Conservation (phyloP, 2,329 filamentous ascomycete genomes). For the Diplodia sapinea region DNA sequence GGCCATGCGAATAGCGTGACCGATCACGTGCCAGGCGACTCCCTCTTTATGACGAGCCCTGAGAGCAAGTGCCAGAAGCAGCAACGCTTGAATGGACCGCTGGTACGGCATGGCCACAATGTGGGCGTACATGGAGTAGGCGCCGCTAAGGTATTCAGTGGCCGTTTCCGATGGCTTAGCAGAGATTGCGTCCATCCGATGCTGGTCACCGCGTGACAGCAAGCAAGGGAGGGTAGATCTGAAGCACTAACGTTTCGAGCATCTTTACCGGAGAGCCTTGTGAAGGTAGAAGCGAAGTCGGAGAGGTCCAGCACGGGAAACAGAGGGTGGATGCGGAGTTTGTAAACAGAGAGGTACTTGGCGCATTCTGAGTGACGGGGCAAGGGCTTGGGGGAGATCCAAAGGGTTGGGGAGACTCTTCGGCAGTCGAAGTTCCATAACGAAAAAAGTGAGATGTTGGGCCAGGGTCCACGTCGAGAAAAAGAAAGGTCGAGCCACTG, state of each 20-base stretch:
- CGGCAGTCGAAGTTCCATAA: slow-evolving; percentile 12
- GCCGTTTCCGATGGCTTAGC: not conserved
- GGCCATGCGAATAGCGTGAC: no score
- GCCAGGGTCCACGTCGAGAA: slow-evolving; percentile 26
- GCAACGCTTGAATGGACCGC: slow-evolving; percentile 26
- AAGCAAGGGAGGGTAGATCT: slow-evolving; percentile 1
- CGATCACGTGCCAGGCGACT: no score
- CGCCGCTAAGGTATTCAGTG: slow-evolving; percentile 11
- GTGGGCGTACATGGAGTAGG: slow-evolving; percentile 19
- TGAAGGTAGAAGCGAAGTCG: not conserved
- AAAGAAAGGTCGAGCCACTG: slow-evolving; percentile 32
- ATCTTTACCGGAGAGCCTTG: not conserved
- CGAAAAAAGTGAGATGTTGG: slow-evolving; percentile 18
- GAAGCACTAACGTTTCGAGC: not conserved
- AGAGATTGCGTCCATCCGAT: slow-evolving; percentile 20
- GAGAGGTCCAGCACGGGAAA: not conserved
- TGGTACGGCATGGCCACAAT: slow-evolving; percentile 20
- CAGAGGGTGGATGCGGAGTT: slow-evolving; percentile 2
- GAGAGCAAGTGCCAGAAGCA: slow-evolving; percentile 27
- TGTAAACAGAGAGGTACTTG: slow-evolving; percentile 8
- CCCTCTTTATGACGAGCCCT: slow-evolving; percentile 22
- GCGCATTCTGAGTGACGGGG: slow-evolving; percentile 3
- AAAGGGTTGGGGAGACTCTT: slow-evolving; percentile 10
- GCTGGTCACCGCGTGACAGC: not conserved
- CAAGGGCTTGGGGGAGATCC: not conserved